Percentiles rank a stretch among this genome's conserved stretches.
Conservation (phyloP, 331 rosid species). For the Acacia concinna region DNA sequence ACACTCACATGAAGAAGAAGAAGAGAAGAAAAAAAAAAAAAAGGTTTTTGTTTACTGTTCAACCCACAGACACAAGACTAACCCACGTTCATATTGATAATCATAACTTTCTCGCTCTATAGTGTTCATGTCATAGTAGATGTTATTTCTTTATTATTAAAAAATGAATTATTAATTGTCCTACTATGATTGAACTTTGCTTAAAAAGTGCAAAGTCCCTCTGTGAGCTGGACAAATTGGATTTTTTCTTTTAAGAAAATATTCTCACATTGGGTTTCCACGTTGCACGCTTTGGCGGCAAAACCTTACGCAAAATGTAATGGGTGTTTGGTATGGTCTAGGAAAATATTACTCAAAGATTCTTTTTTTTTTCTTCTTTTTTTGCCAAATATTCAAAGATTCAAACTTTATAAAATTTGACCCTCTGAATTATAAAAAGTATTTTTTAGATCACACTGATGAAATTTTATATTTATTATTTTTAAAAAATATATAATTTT, state of each 20-base stretch:
- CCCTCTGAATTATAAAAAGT: neutral
- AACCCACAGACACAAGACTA: neutral
- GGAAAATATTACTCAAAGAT: neutral
- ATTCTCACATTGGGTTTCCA: neutral
- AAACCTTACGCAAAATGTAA: neutral
- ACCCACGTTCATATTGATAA: neutral
- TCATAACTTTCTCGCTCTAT: neutral
- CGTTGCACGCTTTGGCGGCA: constrained; percentile 27
- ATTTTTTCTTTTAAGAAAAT: neutral
- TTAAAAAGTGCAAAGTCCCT: constrained; percentile 43
- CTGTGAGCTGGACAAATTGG: constrained; percentile 37
- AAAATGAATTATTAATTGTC: constrained; percentile 1
- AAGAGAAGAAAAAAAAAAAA: neutral
- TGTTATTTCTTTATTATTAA: neutral
- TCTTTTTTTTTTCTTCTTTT: too few relatives aligned
- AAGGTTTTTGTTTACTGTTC: neutral
- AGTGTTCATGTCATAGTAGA: neutral
- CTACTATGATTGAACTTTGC: constrained; percentile 25
- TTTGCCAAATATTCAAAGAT: neutral
- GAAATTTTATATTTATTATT: neutral
- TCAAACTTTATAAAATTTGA: neutral
- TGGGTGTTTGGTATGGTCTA: neutral
- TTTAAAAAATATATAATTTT: neutral
- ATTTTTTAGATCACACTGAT: neutral
- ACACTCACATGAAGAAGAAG: neutral